Evolutionary conservation across 345 rosid species (phyloP).

Genomic region (Eucalyptus erythrocorys): DNA sequence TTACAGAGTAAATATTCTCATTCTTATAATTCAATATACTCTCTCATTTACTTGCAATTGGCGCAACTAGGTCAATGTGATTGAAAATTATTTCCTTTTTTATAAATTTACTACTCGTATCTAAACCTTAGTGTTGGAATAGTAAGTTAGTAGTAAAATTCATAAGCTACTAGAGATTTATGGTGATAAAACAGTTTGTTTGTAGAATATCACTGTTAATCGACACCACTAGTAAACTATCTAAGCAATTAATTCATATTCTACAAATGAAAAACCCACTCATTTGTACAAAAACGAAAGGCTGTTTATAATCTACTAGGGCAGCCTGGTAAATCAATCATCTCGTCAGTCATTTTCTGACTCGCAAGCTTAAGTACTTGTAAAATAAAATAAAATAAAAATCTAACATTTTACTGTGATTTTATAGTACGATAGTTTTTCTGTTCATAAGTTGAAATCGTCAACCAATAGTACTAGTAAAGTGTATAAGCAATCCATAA

Average conservation of each 20-base stretch:
- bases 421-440: background rate
- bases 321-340: background rate
- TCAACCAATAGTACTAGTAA: background rate
- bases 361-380: background rate
- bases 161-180: background rate
- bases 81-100: too few relatives aligned
- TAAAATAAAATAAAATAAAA: too few relatives aligned
- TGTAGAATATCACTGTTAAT: too few relatives aligned
- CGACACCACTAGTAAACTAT: too few relatives aligned
- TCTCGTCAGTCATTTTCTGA: background rate
- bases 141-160: background rate
- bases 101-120: background rate
- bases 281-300: background rate
- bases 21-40: too few relatives aligned
- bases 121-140: background rate
- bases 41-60: too few relatives aligned
- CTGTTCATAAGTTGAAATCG: background rate
- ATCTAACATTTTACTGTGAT: background rate
- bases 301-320: too few relatives aligned
- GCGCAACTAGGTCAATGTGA: too few relatives aligned
- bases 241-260: background rate
- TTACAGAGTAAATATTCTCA: too few relatives aligned
- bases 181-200: background rate
- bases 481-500: background rate
- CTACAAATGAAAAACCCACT: background rate